Evolutionary conservation across 768 basidiomycete species (phyloP).

Genomic region (Amanita pseudoporphyria): DNA sequence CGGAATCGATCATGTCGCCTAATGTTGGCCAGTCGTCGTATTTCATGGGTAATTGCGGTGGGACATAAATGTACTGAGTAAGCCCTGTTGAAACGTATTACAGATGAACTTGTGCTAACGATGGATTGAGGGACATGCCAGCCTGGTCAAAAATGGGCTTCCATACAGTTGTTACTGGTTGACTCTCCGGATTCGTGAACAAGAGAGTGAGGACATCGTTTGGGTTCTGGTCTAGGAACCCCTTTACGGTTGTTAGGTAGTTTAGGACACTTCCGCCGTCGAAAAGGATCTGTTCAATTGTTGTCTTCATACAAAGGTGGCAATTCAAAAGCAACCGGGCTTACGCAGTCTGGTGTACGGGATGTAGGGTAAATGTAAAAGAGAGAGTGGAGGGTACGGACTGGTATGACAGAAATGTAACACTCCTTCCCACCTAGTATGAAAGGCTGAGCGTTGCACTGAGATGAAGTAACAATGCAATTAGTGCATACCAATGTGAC

Average conservation of each 20-base stretch:
- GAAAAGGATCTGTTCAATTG: conserved; percentile 28
- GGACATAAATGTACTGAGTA: conserved; percentile 39
- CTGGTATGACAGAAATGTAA: conserved; percentile 64
- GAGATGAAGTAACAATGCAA: too few species aligned
- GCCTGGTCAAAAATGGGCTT: conserved; percentile 41
- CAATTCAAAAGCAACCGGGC: conserved; percentile 3
- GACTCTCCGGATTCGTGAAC: conserved; percentile 57
- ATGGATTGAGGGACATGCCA: conserved; percentile 21
- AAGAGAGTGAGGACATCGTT: conserved; percentile 58
- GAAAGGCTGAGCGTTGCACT: too few species aligned
- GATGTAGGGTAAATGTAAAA: neutral
- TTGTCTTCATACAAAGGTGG: neutral
- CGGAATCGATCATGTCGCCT: conserved; percentile 48
- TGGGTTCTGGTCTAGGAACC: conserved; percentile 50
- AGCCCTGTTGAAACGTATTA: conserved; percentile 22
- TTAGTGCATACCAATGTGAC: conserved; percentile 36
- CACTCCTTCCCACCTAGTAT: conserved; percentile 21
- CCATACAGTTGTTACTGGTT: conserved; percentile 38
- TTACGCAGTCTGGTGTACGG: conserved; percentile 24
- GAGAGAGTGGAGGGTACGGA: conserved; percentile 19
- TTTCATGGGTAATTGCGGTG: conserved; percentile 33
- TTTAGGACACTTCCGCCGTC: conserved; percentile 41
- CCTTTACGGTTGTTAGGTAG: conserved; percentile 44
- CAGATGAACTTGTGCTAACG: neutral
- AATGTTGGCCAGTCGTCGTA: conserved; percentile 53